Evolutionary conservation across 805 yeast species (phyloP), one percentile per base, ranked within the genome.

Genomic region (Starmerella cellae): DNA sequence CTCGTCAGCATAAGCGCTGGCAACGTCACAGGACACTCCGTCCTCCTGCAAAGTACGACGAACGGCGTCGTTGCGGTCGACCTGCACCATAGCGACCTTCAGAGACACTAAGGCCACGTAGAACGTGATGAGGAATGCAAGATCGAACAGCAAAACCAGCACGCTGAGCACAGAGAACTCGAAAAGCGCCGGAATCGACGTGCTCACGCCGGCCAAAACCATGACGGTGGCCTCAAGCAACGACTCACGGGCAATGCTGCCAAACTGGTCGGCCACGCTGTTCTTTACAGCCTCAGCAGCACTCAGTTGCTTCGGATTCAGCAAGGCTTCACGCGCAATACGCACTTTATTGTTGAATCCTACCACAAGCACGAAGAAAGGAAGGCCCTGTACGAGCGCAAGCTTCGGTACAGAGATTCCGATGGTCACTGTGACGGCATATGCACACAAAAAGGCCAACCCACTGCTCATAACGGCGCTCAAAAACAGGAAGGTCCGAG

Each of bases 11-110:
- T 50, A 50, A 27, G 49, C 45, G 35, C 56, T 68, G 16, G 77
- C 75, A 28, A 85, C 87, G 30, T 75, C 70, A 49, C 74, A 76
- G 10, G 95, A 95, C 27, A 88, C 73, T 21, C 98, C 97, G 56
- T 88, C 98, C 59, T 88, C 98, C 65, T 87, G 91, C 49, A 88
- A 68, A 23, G 82, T 84, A 48, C 74, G 76, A 57, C 79, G 77
- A 57, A 85, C 72, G 42, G 75, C 74, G 45, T 82, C 76, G 37
- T 84, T 80, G 50, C 83, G 75, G 61, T 87, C 83, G 43, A 91
- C 91, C 46, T 82, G 69, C 58, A 75, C 76, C 60, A 88, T 83
- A 61, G 91, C 95, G 36, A 88, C 76, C 63, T 88, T 88, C 60
- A 88, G 70, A 2, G 94, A 77, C 51, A 88, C 71, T 42, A 83